Evolutionary conservation across 345 rosid genomes (phyloP), one percentile per base, ranked within the genome.

Genomic region (Brassica incana): DNA sequence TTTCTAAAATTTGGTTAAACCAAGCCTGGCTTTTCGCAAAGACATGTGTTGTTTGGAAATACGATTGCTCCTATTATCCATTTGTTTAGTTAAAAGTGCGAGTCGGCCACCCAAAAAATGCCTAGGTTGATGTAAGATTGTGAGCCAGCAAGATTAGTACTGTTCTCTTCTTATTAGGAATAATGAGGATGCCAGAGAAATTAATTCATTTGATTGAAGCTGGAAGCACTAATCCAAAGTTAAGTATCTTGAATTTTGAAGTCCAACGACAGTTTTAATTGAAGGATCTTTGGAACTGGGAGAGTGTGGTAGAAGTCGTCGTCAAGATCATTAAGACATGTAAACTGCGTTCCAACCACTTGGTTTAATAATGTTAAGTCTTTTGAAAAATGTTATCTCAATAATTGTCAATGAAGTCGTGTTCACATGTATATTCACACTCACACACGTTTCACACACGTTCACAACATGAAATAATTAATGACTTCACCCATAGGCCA

Each of bases 271-370:
- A 54, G 60, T 54, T 54, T 16, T 16, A 54, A 6, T 16, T 54
- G 2, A 52, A 54, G 60, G 60, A 40, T 56, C 40, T 72, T 66
- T 56, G 35, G 65, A 59, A 30, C 16, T 72, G 43, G 36, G 4
- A 20, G 58, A 65, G 14, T 72, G 10, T 63, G n/a, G 72, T 16
- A 52, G 23, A 54, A 54, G 60, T 16, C 68, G 12, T 78, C 68
- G 62, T 66, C 18, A 43, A 23, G 66, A 65, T 18, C 38, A 58
- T 40, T 1, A 72, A 56, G 77, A 65, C 77, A 78, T 66, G 77
- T 35, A 58, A 72, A 35, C 69, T 72, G 67, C 77, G 67, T 66
- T 66, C 68, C 81, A 72, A 72, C 81, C 6, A 78, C 77, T 72
- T 72, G n/a, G 15, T 64, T 52, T 35, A 65, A 38, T 72, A 16